Conservation (phyloP, 2,329 filamentous ascomycete genomes). For the Beauveria sp. region DNA sequence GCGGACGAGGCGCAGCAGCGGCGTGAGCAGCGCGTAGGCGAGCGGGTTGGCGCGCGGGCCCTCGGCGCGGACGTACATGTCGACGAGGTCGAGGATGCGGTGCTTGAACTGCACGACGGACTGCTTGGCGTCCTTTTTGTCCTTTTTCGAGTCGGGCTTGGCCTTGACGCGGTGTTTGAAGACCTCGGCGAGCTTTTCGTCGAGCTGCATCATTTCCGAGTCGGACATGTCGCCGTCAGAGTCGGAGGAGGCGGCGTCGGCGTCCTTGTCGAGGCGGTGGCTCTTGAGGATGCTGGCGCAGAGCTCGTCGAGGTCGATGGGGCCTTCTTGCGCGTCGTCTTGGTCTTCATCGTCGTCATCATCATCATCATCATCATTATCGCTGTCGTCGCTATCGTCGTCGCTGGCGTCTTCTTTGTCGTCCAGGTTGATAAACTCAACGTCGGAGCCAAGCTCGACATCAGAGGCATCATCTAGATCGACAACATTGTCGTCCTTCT, state of each 20-base stretch:
- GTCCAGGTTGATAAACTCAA: conserved; percentile 39
- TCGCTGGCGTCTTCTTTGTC: conserved; percentile 35
- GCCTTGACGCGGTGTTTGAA: conserved; percentile 68
- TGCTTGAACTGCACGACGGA: conserved; percentile 93
- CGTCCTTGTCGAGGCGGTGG: conserved; percentile 54
- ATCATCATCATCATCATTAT: conserved; percentile 39
- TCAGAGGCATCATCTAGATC: conserved; percentile 33
- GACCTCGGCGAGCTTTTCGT: conserved; percentile 74
- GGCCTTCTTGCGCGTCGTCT: conserved; percentile 36
- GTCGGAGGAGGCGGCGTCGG: conserved; percentile 47
- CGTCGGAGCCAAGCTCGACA: conserved; percentile 41
- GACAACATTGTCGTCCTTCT: conserved; percentile 27
- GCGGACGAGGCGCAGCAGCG: conserved; percentile 68
- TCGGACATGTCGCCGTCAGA: conserved; percentile 83
- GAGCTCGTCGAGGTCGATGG: conserved; percentile 58
- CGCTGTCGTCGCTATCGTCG: conserved; percentile 32
- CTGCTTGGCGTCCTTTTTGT: conserved; percentile 80
- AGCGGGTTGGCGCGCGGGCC: conserved; percentile 50
- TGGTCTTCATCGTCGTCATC: conserved; percentile 37
- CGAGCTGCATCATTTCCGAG: conserved; percentile 87
- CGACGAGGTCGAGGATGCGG: conserved; percentile 79
- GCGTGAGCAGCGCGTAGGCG: conserved; percentile 63
- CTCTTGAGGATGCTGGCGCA: conserved; percentile 73
- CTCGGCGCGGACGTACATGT: conserved; percentile 77
- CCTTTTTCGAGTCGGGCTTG: conserved; percentile 64